A percentile compares a stretch with the other conserved stretches of the same genome.
Conservation (phyloP, 257 asterid genomes). For the Rauvolfia tetraphylla region DNA sequence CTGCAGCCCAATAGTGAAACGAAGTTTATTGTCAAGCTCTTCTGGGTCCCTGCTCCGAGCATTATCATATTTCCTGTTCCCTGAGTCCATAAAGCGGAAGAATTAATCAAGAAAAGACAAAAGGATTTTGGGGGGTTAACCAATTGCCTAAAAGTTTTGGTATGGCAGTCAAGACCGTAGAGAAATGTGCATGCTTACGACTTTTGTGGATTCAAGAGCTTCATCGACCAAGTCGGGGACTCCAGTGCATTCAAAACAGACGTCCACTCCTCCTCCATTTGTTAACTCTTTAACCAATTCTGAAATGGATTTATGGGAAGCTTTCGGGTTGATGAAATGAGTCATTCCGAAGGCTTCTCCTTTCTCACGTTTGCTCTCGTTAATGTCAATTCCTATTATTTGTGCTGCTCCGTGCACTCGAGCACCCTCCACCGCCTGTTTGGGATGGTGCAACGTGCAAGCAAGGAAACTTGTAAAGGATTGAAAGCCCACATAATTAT, state of each 20-base stretch:
- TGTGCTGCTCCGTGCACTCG: conserved; percentile 47
- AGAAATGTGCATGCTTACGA: conserved; percentile 29
- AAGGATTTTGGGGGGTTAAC: neutral
- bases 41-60: conserved; percentile 27
- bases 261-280: conserved; percentile 71
- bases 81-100: neutral
- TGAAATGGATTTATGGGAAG: conserved; percentile 41
- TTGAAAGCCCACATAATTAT: neutral
- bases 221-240: conserved; percentile 54
- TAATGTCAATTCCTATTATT: conserved; percentile 67
- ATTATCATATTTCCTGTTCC: conserved; percentile 24
- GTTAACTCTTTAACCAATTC: conserved; percentile 59
- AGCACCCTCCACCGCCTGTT: conserved; percentile 61
- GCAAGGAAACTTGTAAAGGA: neutral
- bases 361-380: conserved; percentile 47
- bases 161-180: neutral
- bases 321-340: conserved; percentile 55
- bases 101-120: too few species aligned
- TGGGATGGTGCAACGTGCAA: too few species aligned
- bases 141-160: neutral
- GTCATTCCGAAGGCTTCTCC: conserved; percentile 59
- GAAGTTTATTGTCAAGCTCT: conserved; percentile 28
- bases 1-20: conserved; percentile 53
- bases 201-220: conserved; percentile 64
- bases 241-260: conserved; percentile 72